Evolutionary conservation across 352 stramenopile genomes (phyloP), one percentile per base, ranked within the genome.

Genomic region (Plasmopara halstedii): DNA sequence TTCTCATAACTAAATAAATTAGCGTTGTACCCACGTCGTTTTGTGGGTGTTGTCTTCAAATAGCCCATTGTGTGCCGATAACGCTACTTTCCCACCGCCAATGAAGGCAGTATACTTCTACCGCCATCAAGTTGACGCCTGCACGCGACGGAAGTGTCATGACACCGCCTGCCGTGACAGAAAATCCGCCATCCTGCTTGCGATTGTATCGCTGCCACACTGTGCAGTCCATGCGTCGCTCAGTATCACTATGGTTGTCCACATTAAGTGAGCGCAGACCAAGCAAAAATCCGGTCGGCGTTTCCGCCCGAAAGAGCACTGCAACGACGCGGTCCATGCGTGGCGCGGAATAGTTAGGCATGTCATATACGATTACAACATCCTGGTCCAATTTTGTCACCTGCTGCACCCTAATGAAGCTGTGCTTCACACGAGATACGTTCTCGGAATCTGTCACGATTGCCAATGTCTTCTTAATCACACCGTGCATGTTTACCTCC

Each of bases 61-160:
- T 55, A 3, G 41, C 48, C 38, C 58, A 46, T 20, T 54, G 46
- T 17, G 27, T 13, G 10, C 54, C 59, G 31, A 62, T 19, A 26
- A 52, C 51, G 27, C 47, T 42, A 29, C 46, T 59, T 50, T 70
- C 62, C 62, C 62, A 70, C 17, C 62, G 62, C 49, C 66, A 50
- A 38, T 70, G 62, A 43, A 67, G 42, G 42, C 62, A 70, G 42
- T 62, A 34, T 22, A 67, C 58, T 53, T 70, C 62, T 22, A 67
- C 50, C 21, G 57, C 57, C 53, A 67, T 60, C 41, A 62, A 64
- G 17, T 70, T 38, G 25, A 62, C 42, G 33, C 64, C 62, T 14
- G 52, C 53, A 17, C 58, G 49, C 17, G 57, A 62, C 23, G 56
- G 53, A 20, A 62, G 64, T 22, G 42, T 53, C 13, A 70, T 10